Evolutionary conservation across 2,329 filamentous ascomycete species (phyloP).

Genomic region (Triangularia verruculosa): DNA sequence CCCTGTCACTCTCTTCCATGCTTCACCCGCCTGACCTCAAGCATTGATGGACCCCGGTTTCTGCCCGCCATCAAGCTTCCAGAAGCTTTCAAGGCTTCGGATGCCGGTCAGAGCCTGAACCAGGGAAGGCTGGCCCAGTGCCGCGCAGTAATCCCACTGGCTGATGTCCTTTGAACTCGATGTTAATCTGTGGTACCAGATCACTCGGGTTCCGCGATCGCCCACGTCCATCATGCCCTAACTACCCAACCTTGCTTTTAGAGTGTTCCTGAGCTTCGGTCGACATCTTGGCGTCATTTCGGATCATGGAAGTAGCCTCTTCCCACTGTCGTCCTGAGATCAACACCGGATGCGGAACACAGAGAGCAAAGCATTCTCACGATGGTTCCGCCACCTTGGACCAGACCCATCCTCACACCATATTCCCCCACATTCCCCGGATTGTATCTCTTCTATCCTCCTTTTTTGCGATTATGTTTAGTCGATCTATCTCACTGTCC

Average conservation of each 20-base stretch:
- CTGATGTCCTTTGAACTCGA: neutral
- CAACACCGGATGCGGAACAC: constrained; percentile 11
- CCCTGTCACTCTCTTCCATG: constrained; percentile 11
- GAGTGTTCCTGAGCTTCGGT: constrained; percentile 3
- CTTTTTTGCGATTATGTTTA: constrained; percentile 6
- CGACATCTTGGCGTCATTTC: constrained; percentile 16
- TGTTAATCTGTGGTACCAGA: constrained; percentile 15
- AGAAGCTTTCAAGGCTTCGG: constrained; percentile 26
- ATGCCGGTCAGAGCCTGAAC: constrained; percentile 26
- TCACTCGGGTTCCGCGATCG: constrained; percentile 17
- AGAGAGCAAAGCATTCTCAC: constrained; percentile 5
- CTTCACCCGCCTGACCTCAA: neutral
- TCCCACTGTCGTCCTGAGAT: neutral
- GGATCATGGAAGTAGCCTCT: constrained; percentile 1
- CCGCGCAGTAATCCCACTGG: constrained; percentile 14
- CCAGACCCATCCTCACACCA: constrained; percentile 15
- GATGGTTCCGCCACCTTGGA: constrained; percentile 1
- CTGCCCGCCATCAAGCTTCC: constrained; percentile 22
- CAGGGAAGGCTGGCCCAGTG: constrained; percentile 14
- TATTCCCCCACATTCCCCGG: constrained; percentile 13
- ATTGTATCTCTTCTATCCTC: constrained; percentile 5
- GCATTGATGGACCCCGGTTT: constrained; percentile 19
- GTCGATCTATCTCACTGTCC: constrained; percentile 14
- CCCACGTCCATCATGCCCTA: constrained; percentile 19
- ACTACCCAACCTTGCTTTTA: constrained; percentile 2